Conservation (phyloP, 805 yeast genomes). For the Candida tallmaniae region DNA sequence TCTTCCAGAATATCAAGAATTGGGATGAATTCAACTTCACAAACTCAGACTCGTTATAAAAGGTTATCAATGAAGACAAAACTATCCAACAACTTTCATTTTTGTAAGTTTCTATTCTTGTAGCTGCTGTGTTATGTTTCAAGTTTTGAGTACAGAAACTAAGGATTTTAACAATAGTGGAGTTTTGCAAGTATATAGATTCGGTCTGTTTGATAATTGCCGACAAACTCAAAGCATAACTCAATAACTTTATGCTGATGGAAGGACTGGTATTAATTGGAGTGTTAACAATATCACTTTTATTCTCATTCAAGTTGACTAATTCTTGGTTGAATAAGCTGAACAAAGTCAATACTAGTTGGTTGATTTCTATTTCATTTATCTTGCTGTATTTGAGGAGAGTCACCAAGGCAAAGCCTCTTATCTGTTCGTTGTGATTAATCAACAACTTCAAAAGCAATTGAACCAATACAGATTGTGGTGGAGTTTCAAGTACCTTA, state of each 20-base stretch:
- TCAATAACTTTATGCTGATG: constrained; percentile 20
- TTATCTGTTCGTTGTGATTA: constrained; percentile 28
- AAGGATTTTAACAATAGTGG: constrained; percentile 36
- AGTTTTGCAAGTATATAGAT: constrained; percentile 29
- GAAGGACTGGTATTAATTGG: constrained; percentile 9
- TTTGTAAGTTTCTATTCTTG: constrained; percentile 18
- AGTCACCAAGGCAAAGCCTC: constrained; percentile 31
- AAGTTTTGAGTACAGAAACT: constrained; percentile 44
- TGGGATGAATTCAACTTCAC: constrained; percentile 42
- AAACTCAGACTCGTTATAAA: constrained; percentile 37
- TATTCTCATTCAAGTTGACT: constrained; percentile 5
- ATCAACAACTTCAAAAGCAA: constrained; percentile 27
- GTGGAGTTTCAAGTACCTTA: constrained; percentile 17
- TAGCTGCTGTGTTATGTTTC: constrained; percentile 28
- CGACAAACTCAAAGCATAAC: constrained; percentile 33
- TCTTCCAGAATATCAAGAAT: constrained; percentile 41
- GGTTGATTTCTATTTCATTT: constrained; percentile 33
- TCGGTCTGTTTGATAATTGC: constrained; percentile 34
- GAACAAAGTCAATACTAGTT: constrained; percentile 28
- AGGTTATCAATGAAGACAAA: constrained; percentile 36
- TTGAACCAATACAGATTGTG: constrained; percentile 24
- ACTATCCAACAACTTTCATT: constrained; percentile 39
- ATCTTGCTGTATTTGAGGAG: constrained; percentile 25
- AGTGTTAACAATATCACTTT: constrained; percentile 6
- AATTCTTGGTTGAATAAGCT: constrained; percentile 20